Evolutionary conservation across 2,329 filamentous ascomycete genomes (phyloP).

Genomic region (Exophiala bonariae): DNA sequence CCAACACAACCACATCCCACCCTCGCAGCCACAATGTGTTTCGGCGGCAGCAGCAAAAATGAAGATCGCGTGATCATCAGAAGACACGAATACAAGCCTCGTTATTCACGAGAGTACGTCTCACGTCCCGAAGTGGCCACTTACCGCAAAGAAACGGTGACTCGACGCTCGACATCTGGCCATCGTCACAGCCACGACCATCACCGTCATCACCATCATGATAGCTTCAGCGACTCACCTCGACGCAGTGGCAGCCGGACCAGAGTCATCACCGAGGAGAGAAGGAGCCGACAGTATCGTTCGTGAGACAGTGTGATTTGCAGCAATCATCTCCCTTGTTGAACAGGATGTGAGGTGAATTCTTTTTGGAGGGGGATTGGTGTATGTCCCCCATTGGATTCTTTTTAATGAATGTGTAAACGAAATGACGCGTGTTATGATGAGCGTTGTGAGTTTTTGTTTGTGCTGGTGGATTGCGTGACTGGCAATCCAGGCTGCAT

Average conservation of each 20-base stretch:
- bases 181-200: constrained; percentile 19
- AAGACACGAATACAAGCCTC: constrained; percentile 16
- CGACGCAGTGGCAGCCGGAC: constrained; percentile 21
- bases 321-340: no score
- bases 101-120: constrained; percentile 24
- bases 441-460: no score
- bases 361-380: no score
- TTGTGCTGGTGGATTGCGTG: no score
- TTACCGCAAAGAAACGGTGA: constrained; percentile 21
- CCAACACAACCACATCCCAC: no score
- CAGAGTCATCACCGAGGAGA: constrained; percentile 16
- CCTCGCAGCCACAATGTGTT: constrained; percentile 27
- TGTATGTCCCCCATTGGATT: no score
- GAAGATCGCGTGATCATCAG: constrained; percentile 21
- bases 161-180: constrained; percentile 19
- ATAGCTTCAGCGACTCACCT: constrained; percentile 7
- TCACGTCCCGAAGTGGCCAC: constrained; percentile 22
- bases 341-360: no score
- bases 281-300: constrained; percentile 17
- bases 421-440: no score
- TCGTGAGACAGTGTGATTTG: no score
- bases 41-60: constrained; percentile 18
- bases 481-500: no score
- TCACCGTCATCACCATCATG: constrained; percentile 12
- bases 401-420: no score